Evolutionary conservation across 768 basidiomycete genomes (phyloP).

Genomic region (Cystofilobasidium ferigula): DNA sequence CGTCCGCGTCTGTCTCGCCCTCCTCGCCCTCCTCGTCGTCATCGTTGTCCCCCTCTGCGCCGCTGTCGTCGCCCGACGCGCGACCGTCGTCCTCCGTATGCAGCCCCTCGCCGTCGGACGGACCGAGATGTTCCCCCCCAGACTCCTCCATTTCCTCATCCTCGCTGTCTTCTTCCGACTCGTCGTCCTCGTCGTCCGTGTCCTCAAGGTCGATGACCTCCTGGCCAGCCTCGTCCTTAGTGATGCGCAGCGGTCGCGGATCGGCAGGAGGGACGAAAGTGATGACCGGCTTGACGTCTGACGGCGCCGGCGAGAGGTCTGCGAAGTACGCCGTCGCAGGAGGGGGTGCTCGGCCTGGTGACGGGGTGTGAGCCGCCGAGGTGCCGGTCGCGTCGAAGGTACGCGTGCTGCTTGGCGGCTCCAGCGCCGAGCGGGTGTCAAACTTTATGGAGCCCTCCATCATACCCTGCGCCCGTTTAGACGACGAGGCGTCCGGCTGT

Average conservation of each 20-base stretch:
- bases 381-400: not conserved
- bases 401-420: too few species aligned
- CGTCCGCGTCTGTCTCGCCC: constrained; percentile 10
- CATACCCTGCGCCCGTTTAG: too few species aligned
- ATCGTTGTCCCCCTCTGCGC: constrained; percentile 9
- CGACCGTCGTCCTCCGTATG: not conserved
- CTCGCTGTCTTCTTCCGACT: not conserved
- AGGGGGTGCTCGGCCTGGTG: not conserved
- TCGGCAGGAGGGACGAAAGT: not conserved
- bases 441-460: too few species aligned
- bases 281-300: not conserved
- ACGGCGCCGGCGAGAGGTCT: not conserved
- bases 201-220: constrained; percentile 24
- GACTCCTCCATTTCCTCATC: not conserved
- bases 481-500: too few species aligned
- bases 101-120: not conserved
- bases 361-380: not conserved
- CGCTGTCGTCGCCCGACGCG: not conserved
- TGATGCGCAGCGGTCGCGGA: not conserved
- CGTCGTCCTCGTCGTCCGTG: constrained; percentile 7
- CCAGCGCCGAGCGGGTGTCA: too few species aligned
- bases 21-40: constrained; percentile 13
- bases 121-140: not conserved
- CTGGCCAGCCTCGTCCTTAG: constrained; percentile 6
- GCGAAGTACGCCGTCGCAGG: not conserved